Evolutionary conservation across 345 rosid genomes (phyloP).

Genomic region (Hibiscus syriacus): DNA sequence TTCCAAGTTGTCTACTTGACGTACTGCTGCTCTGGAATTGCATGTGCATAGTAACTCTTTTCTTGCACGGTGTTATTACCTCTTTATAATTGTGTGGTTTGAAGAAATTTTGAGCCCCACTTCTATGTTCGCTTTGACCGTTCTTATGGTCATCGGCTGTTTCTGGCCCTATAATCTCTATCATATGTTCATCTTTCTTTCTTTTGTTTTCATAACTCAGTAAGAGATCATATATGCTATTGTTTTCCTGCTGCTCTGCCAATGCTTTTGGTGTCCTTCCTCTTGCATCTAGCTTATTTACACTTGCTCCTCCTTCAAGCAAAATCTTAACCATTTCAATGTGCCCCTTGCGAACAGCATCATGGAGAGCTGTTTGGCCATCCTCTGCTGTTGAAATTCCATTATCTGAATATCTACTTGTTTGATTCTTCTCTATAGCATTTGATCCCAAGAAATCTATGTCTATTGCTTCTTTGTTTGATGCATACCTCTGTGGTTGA

Average conservation of each 20-base stretch:
- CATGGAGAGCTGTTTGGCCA: constrained; percentile 39
- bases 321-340: constrained; percentile 52
- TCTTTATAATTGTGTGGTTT: constrained; percentile 17
- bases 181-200: constrained; percentile 37
- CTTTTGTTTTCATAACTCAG: constrained; percentile 34
- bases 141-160: constrained; percentile 9
- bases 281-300: constrained; percentile 40
- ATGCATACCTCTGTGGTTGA: constrained; percentile 19
- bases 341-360: constrained; percentile 43
- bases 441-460: constrained; percentile 15
- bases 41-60: constrained; percentile 82
- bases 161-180: constrained; percentile 34
- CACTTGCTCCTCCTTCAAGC: constrained; percentile 40
- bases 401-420: constrained; percentile 14
- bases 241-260: constrained; percentile 44
- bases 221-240: constrained; percentile 41
- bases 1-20: constrained; percentile 28
- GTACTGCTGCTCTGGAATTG: constrained; percentile 24
- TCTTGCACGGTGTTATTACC: constrained; percentile 24
- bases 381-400: constrained; percentile 24
- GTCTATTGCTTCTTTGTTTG: constrained; percentile 17
- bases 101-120: constrained; percentile 15
- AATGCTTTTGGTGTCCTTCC: constrained; percentile 43
- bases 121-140: constrained; percentile 20
- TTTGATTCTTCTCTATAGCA: constrained; percentile 25